Conservation (phyloP, 495 filamentous ascomycete species). For the Cercophora newfieldiana region DNA sequence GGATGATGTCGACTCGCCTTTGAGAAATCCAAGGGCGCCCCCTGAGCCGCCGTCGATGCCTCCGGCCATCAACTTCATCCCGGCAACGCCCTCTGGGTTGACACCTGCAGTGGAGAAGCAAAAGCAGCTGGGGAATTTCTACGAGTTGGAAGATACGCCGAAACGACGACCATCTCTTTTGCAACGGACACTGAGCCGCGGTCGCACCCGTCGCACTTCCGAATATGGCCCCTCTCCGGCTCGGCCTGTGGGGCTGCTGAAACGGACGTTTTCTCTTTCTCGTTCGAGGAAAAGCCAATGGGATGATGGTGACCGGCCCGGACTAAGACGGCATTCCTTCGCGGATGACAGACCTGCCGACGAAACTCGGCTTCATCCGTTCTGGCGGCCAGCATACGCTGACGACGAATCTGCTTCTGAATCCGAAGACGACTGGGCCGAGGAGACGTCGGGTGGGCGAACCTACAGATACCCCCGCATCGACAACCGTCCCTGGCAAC, state of each 20-base stretch:
- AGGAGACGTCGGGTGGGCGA: slow-evolving; percentile 30
- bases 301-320: slow-evolving; percentile 26
- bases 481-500: slow-evolving; percentile 45
- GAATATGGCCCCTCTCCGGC: slow-evolving; percentile 46
- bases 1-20: slow-evolving; percentile 62
- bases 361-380: slow-evolving; percentile 67
- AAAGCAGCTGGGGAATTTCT: slow-evolving; percentile 50
- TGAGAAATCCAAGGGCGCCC: slow-evolving; percentile 73
- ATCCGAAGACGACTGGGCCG: slow-evolving; percentile 39
- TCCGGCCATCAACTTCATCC: slow-evolving; percentile 71
- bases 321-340: slow-evolving; percentile 36
- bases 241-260: slow-evolving; percentile 45
- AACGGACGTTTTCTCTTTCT: slow-evolving; percentile 45
- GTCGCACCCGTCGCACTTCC: slow-evolving; percentile 57
- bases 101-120: slow-evolving; percentile 57
- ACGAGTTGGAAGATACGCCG: slow-evolving; percentile 42
- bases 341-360: slow-evolving; percentile 45
- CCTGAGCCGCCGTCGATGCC: slow-evolving; percentile 56
- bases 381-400: slow-evolving; percentile 78
- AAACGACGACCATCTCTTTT: slow-evolving; percentile 55
- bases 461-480: slow-evolving; percentile 41
- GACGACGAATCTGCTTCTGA: slow-evolving; percentile 62
- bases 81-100: slow-evolving; percentile 63
- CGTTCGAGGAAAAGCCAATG: slow-evolving; percentile 35
- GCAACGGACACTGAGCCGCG: slow-evolving; percentile 58